Percentiles rank a stretch among this genome's conserved stretches.
Evolutionary conservation across 2,329 filamentous ascomycete species (phyloP).

Genomic region (Aspergillus sp.): DNA sequence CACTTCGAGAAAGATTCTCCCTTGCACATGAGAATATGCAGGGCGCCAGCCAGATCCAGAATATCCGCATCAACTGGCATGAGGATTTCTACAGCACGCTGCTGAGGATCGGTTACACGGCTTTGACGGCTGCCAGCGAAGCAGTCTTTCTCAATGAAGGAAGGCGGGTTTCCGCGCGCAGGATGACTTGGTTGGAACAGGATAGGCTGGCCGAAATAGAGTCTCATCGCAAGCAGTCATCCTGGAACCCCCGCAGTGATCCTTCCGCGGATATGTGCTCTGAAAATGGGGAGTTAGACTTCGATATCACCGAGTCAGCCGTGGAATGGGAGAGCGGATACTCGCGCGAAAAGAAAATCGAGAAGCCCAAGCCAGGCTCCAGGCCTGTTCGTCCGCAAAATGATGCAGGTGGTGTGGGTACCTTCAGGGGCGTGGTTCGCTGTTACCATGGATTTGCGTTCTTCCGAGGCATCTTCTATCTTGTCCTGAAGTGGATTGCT

Average conservation of each 20-base stretch:
- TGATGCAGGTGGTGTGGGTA: constrained; percentile 68
- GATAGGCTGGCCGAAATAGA: constrained; percentile 79
- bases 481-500: constrained; percentile 63
- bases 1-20: constrained; percentile 62
- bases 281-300: constrained; percentile 36
- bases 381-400: constrained; percentile 40
- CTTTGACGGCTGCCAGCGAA: constrained; percentile 90
- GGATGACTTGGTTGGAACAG: constrained; percentile 88
- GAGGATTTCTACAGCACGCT: constrained; percentile 97
- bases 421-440: constrained; percentile 74
- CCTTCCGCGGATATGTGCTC: constrained; percentile 26
- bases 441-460: constrained; percentile 76
- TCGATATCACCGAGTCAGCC: constrained; percentile 36
- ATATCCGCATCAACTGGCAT: constrained; percentile 76
- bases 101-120: constrained; percentile 80
- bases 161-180: constrained; percentile 68
- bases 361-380: constrained; percentile 39
- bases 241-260: constrained; percentile 18
- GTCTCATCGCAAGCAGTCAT: constrained; percentile 34
- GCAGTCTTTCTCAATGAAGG: constrained; percentile 96
- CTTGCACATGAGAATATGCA: constrained; percentile 87
- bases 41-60: constrained; percentile 81
- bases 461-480: constrained; percentile 69
- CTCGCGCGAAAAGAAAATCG: constrained; percentile 47
- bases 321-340: constrained; percentile 51